Base-by-base conservation (phyloP, 129 eudicot genomes). In the Ambrosia trifida region DNA sequence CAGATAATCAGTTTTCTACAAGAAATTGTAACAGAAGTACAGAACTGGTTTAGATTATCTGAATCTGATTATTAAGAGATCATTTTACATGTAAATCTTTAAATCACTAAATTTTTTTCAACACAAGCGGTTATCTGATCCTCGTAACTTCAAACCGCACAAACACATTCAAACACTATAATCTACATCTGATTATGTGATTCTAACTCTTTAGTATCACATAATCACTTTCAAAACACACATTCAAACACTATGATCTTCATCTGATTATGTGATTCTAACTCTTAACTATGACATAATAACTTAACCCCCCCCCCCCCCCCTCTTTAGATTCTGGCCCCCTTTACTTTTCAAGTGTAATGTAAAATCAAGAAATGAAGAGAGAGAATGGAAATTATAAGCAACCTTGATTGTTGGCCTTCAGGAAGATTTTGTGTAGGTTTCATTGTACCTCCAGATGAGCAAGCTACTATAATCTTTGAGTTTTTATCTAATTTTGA, bases 371-470 rank as follows among this genome's bases (percentile, higher is more conserved):
- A n/a, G n/a, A n/a, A n/a, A n/a, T n/a, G n/a, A n/a, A n/a, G 28
- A 24, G 1, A 24, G 28, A 24, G 0, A 57, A 59, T 54, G 45
- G 35, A 56, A 49, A 30, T 18, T 36, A 17, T 31, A 2, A 57
- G 31, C 53, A 66, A 94, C 99, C 99, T 95, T 66, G 99, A 95
- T 44, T 95, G 99, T 71, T 95, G 99, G 46, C 99, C 99, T 79
- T 90, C 94, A n/a, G 99, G 99, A 74, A 95, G 99, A 90, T 95
- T 95, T 79, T 82, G 95, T 36, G 99, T 46, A 73, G 99, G 97
- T 81, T 77, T 90, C 88, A 84, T 85, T 70, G 99, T 95, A 14
- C 99, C 99, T 16, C 99, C 97, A 35, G 97, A 78, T 7, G 97
- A 69, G 83, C 99, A 95, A 66, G 97, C 97, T 31, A 95, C 99